phyloP scores from a whole-genome alignment of 1,284 basidiomycete species.

The Papiliotrema nemorosa region DNA sequence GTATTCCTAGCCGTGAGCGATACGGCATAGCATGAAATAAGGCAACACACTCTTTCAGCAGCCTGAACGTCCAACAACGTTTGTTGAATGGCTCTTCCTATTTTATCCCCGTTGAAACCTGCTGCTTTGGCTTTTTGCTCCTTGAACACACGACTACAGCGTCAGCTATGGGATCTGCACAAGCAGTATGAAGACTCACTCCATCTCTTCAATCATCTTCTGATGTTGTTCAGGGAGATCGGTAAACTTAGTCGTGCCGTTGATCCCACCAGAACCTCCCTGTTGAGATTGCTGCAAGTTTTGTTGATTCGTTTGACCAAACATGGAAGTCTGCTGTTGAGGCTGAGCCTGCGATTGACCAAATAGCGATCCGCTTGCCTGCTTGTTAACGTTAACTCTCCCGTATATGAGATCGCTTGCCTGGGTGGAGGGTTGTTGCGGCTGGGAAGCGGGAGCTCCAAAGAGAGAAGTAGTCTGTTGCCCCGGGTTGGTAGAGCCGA shows the following conservation, averaged over 20 bases:
- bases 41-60: slow-evolving; percentile 30
- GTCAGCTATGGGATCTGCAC: no score
- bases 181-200: no score
- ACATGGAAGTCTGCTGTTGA: neutral
- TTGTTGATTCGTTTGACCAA: no score
- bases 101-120: slow-evolving; percentile 25
- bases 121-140: slow-evolving; percentile 32
- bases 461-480: neutral
- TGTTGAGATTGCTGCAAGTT: neutral
- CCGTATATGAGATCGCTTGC: neutral
- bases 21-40: neutral
- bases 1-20: slow-evolving; percentile 25
- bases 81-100: slow-evolving; percentile 42
- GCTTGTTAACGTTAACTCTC: neutral
- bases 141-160: slow-evolving; percentile 13
- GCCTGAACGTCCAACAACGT: slow-evolving; percentile 37
- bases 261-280: slow-evolving; percentile 14
- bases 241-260: slow-evolving; percentile 39
- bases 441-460: neutral
- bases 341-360: neutral
- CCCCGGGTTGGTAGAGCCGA: neutral
- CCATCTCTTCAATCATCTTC: slow-evolving; percentile 39
- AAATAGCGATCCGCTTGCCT: neutral
- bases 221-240: slow-evolving; percentile 38
- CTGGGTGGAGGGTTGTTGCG: neutral